phyloP scores from a whole-genome alignment of 2,329 filamentous ascomycete species.

The Exophiala oligosperma region DNA sequence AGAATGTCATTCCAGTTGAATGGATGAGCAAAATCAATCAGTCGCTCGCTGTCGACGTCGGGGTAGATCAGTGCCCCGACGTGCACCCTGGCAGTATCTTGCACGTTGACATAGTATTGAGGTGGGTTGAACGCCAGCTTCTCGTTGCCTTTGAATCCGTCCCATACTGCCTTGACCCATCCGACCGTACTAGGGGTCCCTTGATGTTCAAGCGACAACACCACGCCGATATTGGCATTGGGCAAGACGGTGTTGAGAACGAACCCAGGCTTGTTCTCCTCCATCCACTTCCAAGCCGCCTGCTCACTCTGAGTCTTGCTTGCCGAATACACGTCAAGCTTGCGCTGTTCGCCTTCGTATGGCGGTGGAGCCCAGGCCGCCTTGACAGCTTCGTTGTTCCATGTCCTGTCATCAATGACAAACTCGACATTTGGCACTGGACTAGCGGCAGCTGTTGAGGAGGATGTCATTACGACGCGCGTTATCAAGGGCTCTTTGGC shows the following conservation, averaged over 20 bases:
- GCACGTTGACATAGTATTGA: constrained; percentile 38
- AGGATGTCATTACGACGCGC: constrained; percentile 25
- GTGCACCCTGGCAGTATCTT: constrained; percentile 54
- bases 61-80: constrained; percentile 52
- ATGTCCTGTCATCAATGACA: constrained; percentile 37
- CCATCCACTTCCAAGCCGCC: constrained; percentile 41
- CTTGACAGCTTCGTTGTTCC: constrained; percentile 38
- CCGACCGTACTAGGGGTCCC: constrained; percentile 20
- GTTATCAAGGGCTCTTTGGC: constrained; percentile 33
- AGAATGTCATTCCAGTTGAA: constrained; percentile 49
- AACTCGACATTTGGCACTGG: constrained; percentile 39
- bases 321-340: constrained; percentile 39
- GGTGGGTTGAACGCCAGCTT: constrained; percentile 37
- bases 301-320: constrained; percentile 43
- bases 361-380: constrained; percentile 39
- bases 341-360: constrained; percentile 31
- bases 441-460: constrained; percentile 20
- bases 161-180: constrained; percentile 39
- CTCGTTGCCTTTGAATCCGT: constrained; percentile 33
- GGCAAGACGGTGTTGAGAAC: constrained; percentile 30
- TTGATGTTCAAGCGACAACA: constrained; percentile 17
- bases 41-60: constrained; percentile 48
- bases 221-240: constrained; percentile 19
- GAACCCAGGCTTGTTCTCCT: constrained; percentile 33
- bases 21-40: constrained; percentile 55